Conservation (phyloP, 257 asterid species). For the Coffea eugenioides region DNA sequence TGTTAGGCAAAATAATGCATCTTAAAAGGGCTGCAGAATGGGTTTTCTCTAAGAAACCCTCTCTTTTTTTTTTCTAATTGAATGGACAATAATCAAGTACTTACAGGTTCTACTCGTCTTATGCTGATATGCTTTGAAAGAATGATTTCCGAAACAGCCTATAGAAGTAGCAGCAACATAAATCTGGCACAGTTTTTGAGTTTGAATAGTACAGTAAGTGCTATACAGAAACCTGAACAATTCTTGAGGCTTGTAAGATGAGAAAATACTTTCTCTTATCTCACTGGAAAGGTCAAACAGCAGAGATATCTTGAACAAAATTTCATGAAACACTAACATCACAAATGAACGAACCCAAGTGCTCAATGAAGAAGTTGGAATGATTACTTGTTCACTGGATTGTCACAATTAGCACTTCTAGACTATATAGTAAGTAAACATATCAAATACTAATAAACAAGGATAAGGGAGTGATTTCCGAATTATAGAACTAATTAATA, state of each 20-base stretch:
- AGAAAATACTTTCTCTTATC: not conserved
- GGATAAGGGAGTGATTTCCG: too few species aligned
- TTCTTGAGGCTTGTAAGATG: too few species aligned
- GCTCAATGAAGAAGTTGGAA: too few species aligned
- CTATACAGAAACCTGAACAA: not conserved
- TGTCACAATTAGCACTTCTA: too few species aligned
- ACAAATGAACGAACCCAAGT: too few species aligned
- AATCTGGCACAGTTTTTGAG: conserved; percentile 9
- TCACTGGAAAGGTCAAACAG: too few species aligned
- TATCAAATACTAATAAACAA: too few species aligned
- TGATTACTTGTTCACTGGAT: too few species aligned
- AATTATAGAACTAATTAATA: not conserved
- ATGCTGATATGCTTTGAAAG: conserved; percentile 52
- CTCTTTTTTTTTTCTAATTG: not conserved
- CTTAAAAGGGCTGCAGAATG: not conserved
- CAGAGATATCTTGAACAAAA: too few species aligned
- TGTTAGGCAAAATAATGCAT: not conserved
- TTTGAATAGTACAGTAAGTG: not conserved
- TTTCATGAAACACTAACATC: too few species aligned
- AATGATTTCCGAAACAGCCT: conserved; percentile 82
- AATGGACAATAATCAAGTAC: conserved; percentile 24
- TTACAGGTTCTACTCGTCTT: conserved; percentile 60
- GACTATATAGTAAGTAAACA: too few species aligned
- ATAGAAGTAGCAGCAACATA: conserved; percentile 18
- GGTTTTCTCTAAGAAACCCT: not conserved